Evolutionary conservation across 202 grass and related monocot genomes (phyloP).

Genomic region (Panicum hallii): DNA sequence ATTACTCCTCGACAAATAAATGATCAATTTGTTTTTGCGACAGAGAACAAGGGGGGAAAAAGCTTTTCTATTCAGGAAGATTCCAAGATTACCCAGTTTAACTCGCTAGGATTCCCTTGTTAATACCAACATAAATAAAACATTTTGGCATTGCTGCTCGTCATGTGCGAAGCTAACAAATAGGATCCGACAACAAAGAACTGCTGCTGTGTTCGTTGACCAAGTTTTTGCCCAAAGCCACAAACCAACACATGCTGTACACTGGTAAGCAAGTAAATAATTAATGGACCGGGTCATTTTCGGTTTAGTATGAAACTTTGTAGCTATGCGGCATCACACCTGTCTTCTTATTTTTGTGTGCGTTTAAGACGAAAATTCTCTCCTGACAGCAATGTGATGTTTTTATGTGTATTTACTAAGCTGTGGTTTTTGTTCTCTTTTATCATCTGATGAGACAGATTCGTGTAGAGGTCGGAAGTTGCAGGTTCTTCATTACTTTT

Average conservation of each 20-base stretch:
- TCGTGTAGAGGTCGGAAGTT: too few relatives aligned
- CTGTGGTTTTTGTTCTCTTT: neutral
- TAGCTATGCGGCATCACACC: too few relatives aligned
- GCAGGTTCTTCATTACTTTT: too few relatives aligned
- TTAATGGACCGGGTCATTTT: neutral
- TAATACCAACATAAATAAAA: neutral
- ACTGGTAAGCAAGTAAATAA: neutral
- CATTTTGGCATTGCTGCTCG: neutral
- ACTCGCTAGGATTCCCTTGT: neutral
- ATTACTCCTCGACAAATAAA: neutral
- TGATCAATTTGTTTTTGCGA: neutral
- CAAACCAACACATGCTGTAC: neutral
- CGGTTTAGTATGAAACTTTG: neutral
- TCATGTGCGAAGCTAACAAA: constrained; percentile 8
- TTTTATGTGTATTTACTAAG: neutral
- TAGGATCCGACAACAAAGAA: neutral
- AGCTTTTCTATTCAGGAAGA: neutral
- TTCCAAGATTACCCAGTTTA: neutral
- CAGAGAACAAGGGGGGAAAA: neutral
- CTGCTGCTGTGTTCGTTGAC: neutral
- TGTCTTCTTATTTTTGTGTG: neutral
- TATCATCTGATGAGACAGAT: neutral
- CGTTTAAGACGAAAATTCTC: neutral
- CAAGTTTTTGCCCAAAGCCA: neutral
- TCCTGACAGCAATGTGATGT: neutral